Conservation (phyloP, 768 basidiomycete species). For the Boletus rubropictus region DNA sequence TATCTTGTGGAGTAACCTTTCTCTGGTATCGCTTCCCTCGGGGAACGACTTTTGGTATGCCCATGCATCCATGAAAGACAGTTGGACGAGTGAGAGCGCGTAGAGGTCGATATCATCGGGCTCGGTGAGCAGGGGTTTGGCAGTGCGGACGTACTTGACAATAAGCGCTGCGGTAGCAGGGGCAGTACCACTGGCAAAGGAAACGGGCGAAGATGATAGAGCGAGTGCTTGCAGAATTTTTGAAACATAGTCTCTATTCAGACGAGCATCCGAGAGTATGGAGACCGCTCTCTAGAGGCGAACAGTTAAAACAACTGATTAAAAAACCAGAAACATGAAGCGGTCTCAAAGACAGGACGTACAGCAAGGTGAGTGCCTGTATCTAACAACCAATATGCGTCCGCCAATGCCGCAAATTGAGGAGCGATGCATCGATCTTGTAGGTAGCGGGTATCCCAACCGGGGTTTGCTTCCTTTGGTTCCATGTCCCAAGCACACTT, state of each 20-base stretch:
- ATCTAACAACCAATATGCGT: slow-evolving; percentile 84
- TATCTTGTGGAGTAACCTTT: slow-evolving; percentile 51
- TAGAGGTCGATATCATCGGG: slow-evolving; percentile 71
- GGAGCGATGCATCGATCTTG: slow-evolving; percentile 62
- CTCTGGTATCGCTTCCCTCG: slow-evolving; percentile 49
- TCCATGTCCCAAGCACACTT: slow-evolving; percentile 76
- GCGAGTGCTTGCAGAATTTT: slow-evolving; percentile 64
- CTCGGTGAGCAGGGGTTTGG: slow-evolving; percentile 63
- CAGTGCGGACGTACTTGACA: slow-evolving; percentile 68
- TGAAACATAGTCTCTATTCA: slow-evolving; percentile 71
- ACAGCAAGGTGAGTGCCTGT: slow-evolving; percentile 60
- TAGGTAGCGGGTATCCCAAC: slow-evolving; percentile 37
- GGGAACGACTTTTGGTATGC: slow-evolving; percentile 65
- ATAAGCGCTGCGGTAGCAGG: slow-evolving; percentile 38
- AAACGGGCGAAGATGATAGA: slow-evolving; percentile 37
- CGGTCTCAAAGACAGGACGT: slow-evolving; percentile 26
- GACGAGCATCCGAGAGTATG: slow-evolving; percentile 64
- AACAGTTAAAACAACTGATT: not conserved
- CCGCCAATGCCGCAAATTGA: slow-evolving; percentile 68
- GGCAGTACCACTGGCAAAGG: slow-evolving; percentile 18
- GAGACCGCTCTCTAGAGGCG: slow-evolving; percentile 56
- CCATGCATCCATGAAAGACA: slow-evolving; percentile 69
- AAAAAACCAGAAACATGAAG: not conserved
- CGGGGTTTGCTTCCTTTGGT: slow-evolving; percentile 36
- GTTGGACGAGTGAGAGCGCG: slow-evolving; percentile 57